Evolutionary conservation across 176 grass and related monocot genomes (phyloP).

Genomic region (Pontederia crassipes): DNA sequence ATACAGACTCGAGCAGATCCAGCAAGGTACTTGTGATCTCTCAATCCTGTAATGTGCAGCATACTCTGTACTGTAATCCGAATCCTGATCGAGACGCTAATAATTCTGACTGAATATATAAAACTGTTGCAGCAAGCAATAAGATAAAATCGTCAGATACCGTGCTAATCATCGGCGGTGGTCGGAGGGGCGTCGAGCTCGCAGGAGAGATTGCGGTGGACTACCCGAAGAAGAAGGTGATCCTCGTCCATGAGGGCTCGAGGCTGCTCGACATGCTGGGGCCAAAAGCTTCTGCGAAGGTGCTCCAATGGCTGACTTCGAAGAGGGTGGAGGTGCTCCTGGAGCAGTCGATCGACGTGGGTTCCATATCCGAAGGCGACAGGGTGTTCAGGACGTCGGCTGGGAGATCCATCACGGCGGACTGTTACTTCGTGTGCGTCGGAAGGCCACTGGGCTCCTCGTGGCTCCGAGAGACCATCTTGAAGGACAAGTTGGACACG

Average conservation of each 20-base stretch:
- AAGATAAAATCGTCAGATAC: slow-evolving; percentile 1
- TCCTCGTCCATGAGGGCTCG: neutral
- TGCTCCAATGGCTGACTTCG: neutral
- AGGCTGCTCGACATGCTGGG: neutral
- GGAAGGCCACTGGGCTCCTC: neutral
- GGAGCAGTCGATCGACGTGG: slow-evolving; percentile 2
- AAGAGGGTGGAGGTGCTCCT: neutral
- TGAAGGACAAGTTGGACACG: neutral
- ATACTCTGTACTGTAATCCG: neutral
- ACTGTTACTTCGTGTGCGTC: neutral
- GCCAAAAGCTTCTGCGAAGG: slow-evolving; percentile 7
- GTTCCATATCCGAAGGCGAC: neutral
- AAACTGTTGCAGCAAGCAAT: neutral
- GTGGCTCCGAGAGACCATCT: neutral
- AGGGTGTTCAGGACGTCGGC: neutral
- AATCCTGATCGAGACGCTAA: neutral
- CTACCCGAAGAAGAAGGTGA: slow-evolving; percentile 8
- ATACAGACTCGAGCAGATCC: slow-evolving; percentile 8
- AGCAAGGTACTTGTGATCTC: neutral
- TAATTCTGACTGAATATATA: neutral
- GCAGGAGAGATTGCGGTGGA: neutral
- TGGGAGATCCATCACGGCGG: neutral
- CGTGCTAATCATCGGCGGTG: slow-evolving; percentile 10
- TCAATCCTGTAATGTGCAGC: too few species aligned
- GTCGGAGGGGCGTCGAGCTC: slow-evolving; percentile 7